A percentile compares a stretch with the other conserved stretches of the same genome.
These are phyloP conservation scores for Solanum chmielewskii DNA, from an alignment of 257 asterid genomes.

Conservation along the genomic window DNA sequence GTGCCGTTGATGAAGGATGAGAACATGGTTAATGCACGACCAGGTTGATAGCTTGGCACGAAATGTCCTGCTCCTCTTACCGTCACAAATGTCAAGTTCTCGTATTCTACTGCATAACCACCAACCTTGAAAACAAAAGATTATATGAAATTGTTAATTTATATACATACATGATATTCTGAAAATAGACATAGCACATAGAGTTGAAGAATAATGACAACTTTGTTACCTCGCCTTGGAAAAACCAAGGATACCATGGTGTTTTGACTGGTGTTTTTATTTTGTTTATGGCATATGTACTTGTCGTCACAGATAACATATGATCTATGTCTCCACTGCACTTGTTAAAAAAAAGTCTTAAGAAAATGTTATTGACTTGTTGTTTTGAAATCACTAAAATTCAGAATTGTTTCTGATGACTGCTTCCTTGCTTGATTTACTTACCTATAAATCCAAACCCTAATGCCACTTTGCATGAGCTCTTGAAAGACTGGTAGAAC, in stretches of 20 bases:
- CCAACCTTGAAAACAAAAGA: conserved; percentile 28
- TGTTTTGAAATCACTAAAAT: neutral
- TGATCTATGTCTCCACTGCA: conserved; percentile 56
- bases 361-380: neutral
- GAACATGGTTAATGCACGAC: conserved; percentile 35
- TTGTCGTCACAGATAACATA: conserved; percentile 43
- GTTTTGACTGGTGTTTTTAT: conserved; percentile 27
- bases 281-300: conserved; percentile 38
- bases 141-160: neutral
- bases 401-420: neutral
- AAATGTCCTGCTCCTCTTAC: conserved; percentile 57
- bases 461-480: conserved; percentile 35
- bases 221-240: conserved; percentile 28
- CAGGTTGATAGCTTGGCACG: conserved; percentile 54
- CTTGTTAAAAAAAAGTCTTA: neutral
- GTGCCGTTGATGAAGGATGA: conserved; percentile 29
- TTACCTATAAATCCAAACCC: conserved; percentile 46
- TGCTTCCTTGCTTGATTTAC: neutral
- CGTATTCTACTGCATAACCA: conserved; percentile 45
- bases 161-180: neutral
- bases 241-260: conserved; percentile 59
- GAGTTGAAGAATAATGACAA: neutral
- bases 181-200: neutral
- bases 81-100: conserved; percentile 40
- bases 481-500: conserved; percentile 38